Evolutionary conservation across 371 early-diverging fungal species (phyloP), one percentile per base, ranked within the genome.

Genomic region (Mortierella sp.): DNA sequence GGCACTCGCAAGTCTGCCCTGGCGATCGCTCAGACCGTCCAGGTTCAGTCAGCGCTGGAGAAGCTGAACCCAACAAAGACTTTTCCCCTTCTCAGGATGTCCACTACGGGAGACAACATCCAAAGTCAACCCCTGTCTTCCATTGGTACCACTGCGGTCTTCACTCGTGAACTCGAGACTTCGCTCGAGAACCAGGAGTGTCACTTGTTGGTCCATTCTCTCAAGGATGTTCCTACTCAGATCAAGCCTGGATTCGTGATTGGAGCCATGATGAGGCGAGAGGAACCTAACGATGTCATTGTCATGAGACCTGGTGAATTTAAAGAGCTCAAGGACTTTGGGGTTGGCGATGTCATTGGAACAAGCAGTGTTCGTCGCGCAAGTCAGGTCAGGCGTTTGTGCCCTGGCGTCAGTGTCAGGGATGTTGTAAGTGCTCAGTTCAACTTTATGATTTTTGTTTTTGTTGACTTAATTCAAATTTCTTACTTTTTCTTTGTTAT

Each of bases 191-290:
- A 90, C n/a, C 79, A 88, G 20, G 73, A 77, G 22, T 94, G 97
- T 14, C 96, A 97, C 84, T 75, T 98, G 45, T 94, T 98, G 32
- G 97, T 97, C 1, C 99, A 99, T 77, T 94, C 96, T 35, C 88
- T 98, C 47, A 99, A 99, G 85, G 99, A 99, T 83, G 83, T 99
- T 61, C 97, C 96, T 5, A 97, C 99, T n/a, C 89, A 86, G 22
- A 80, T 97, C 60, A 96, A 97, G 6, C 85, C 86, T 0, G 95
- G 95, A 66, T 95, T 98, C 93, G 66, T 77, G 1, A 80, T 99
- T 37, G 97, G 92, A 4, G 97, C 97, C 1, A 90, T 97, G 43
- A 66, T 93, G 70, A 89, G 93, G 84, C 87, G 99, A 32, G 97
- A 94, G 73, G 93, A 97, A 79, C 96, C 97, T 3, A 80, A 93